Base-by-base conservation (phyloP, 768 basidiomycete species). In the Auriculariales sp. region DNA sequence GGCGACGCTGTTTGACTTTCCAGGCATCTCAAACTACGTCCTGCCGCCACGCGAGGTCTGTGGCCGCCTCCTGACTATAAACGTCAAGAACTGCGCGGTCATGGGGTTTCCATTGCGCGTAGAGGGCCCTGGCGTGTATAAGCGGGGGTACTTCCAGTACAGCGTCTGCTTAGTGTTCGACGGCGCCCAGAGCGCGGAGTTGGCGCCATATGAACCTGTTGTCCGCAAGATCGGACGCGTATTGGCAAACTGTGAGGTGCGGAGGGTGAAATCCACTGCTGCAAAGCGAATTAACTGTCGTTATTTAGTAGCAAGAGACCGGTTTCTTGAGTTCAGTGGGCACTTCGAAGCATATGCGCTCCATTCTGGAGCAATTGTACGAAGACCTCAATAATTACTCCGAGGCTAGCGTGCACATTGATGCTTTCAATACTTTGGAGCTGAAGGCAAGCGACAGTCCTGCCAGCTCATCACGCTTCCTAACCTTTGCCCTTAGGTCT, bases 121-220 rank as follows among this genome's bases (percentile, higher is more conserved):
- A 47, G 59, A 58, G 32, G 70, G 72, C 47, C 85, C 79, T 56
- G 30, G 76, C 71, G 55, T 58, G 45, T 95, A 97, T 60, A 71
- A 78, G 50, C 74, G 94, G 25, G 85, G 92, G 59, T 89, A 84
- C 62, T 93, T 95, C 64, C 74, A 83, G 54, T 97, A 87, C 66
- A 98, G 98, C 61, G 67, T 97, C 25, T 97, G 93, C 64, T 95
- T 97, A 63, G 94, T 97, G 3, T 99, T 99, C 63, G 85, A 91
- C 44, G 28, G 31, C 9, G 51, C 53, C 24, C 79, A 87, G 39
- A 75, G 76, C 24, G 90, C 90, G 10, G 92, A 95, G 62, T 68
- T 97, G 49, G 91, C 89, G 59, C 93, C 91, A 56, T 98, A 93
- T 66, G 94, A 98, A 55, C 89, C 92, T 3, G 78, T 99, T 46